Conservation (phyloP, 1,284 basidiomycete species). For the Stereum hirsutum region DNA sequence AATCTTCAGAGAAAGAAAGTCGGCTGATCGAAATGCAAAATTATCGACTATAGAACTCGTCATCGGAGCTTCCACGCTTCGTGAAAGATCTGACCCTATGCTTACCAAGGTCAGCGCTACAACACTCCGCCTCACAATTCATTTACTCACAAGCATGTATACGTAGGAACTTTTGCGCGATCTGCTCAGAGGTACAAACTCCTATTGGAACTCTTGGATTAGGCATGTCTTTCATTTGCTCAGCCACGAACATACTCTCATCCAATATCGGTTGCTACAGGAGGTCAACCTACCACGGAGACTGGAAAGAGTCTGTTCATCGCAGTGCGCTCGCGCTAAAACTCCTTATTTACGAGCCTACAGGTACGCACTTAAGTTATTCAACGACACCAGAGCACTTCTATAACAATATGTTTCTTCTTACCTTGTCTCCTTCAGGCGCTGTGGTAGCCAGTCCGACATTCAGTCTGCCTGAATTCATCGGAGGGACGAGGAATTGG, state of each 20-base stretch:
- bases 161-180: slow-evolving; percentile 21
- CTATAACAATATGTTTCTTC: background rate
- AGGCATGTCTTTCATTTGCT: too few species aligned
- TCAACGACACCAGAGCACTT: background rate
- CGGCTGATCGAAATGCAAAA: too few species aligned
- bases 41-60: slow-evolving; percentile 30
- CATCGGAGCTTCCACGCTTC: slow-evolving; percentile 37
- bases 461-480: slow-evolving; percentile 86
- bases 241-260: too few species aligned
- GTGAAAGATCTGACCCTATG: slow-evolving; percentile 47
- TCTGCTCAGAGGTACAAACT: slow-evolving; percentile 54
- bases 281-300: slow-evolving; percentile 74
- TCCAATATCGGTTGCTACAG: too few species aligned
- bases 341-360: slow-evolving; percentile 80
- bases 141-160: slow-evolving; percentile 1
- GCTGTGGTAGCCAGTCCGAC: slow-evolving; percentile 91
- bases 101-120: slow-evolving; percentile 45
- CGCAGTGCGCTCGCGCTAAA: slow-evolving; percentile 83
- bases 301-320: slow-evolving; percentile 91
- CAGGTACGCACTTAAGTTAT: slow-evolving; percentile 33
- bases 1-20: background rate
- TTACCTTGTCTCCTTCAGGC: slow-evolving; percentile 37
- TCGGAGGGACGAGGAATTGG: slow-evolving; percentile 86
- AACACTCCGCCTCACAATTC: too few species aligned
- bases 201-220: slow-evolving; percentile 88